Base-by-base conservation (phyloP, 805 yeast species). In the Candida odintsovae region DNA sequence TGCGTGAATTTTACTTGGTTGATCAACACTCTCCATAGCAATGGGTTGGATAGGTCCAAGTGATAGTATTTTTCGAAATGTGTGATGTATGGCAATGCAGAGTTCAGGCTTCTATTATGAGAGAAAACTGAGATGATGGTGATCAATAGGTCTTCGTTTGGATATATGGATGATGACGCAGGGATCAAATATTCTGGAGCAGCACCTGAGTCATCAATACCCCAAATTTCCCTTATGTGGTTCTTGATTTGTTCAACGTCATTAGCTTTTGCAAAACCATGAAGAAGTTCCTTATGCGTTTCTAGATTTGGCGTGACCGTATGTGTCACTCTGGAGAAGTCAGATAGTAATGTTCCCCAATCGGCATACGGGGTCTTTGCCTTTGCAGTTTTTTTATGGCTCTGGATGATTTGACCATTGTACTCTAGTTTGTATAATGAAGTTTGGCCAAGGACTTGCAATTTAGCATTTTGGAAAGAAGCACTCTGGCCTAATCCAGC, bases 151-250 rank as follows among this genome's bases (percentile, higher is more conserved):
- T 42, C 47, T n/a, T n/a, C 11, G 22, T 51, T 54, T 13, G 62
- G 62, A 38, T 56, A 58, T 7, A 58, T 28, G 4, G 51, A 38
- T 10, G 56, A 51, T 2, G 50, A 25, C 19, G 15, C 33, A 2
- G 51, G 42, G 12, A 55, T 22, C 12, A 50, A 16, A 11, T 25
- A 22, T 11, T 15, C 16, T 16, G 54, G 50, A 10, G n/a, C 33
- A 25, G 46, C 19, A 10, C 42, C 47, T n/a, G 28, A 22, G 15
- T 37, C 45, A 25, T 31, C 33, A 15, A 58, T 50, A 6, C 61
- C 62, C 62, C 62, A 58, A 0, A 55, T 47, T 39, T 48, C 38
- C 7, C 38, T 18, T 15, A 58, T 50, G 18, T 58, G 57, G 6
- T 38, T 19, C 42, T 54, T 50, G 11, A 55, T 51, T n/a, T 52